Base-by-base conservation (phyloP, 2,329 filamentous ascomycete genomes). In the Xylaria hypoxylon region DNA sequence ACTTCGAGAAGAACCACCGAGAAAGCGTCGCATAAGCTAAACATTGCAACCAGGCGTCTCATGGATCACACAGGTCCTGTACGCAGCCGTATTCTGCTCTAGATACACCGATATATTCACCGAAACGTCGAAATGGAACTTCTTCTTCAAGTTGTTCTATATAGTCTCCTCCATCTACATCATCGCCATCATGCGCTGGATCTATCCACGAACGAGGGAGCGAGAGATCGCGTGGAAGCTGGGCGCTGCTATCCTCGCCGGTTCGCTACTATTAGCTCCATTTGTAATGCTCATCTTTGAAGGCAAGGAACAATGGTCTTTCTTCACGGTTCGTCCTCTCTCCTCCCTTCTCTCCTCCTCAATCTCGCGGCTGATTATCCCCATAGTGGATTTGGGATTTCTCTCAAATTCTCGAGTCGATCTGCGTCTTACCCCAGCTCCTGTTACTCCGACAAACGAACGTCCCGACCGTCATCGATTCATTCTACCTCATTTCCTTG, bases 401-500 rank as follows among this genome's bases (percentile, higher is more conserved):
- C 81, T 97, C 93, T 35, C 90, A 96, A 73, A 91, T 97, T 71
- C 90, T 98, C 75, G 95, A 98, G 81, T 95, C 93, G 38, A 88
- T 96, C 67, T 96, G 92, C 78, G 89, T 97, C 38, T 89, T 98
- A 22, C 95, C 95, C 0, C 95, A 98, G 78, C 89, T 98, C 1
- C 87, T 97, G 5, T 89, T 97, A 48, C 88, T 98, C 15, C 92
- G 95, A 66, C 94, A 97, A 79, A 97, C 95, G n/a, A 94, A 90
- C 28, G 93, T 97, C 0, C 95, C 95, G 0, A 98, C 95, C 55
- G 95, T 97, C 52, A 94, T 98, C 80, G 93, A 97, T 78, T 97
- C 93, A n/a, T 97, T 92, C 81, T 98, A 98, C 80, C 91, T 98
- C 62, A 84, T 96, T 56, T 89, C 93, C 0, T 87, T 97, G 1